Evolutionary conservation across 345 rosid species (phyloP), one percentile per base, ranked within the genome.

Genomic region (Aquilaria sinensis): DNA sequence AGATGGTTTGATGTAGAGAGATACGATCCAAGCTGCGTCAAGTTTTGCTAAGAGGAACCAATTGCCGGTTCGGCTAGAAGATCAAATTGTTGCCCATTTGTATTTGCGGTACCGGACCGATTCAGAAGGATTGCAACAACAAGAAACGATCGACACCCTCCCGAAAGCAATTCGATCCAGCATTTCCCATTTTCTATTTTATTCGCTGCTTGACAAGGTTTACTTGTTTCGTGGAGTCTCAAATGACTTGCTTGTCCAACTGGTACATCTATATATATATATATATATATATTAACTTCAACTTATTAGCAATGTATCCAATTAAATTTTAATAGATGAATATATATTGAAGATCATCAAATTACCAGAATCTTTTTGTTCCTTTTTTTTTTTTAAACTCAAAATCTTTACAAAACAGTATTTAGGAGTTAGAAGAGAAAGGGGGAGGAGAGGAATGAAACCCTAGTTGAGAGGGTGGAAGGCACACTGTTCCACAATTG

Each of bases 31-130:
- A 74, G 88, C 90, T 2, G 95, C 90, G 1, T 70, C 86, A 0
- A 81, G 87, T 67, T 90, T 90, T 67, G 88, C 87, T 6, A 81
- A 72, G 3, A 79, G 97, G 79, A 90, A 90, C 72, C 88, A 71
- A 31, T 51, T 90, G 12, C 97, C 95, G 1, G 71, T 73, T 53
- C 80, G 95, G 5, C 69, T 90, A 58, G 84, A 83, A 78, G 97
- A 90, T 62, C 97, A 90, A 67, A 90, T 90, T 87, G 78, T 90
- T 7, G 92, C 95, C 67, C 92, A 90, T 77, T 72, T 90, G 74
- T 77, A 83, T 70, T 78, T 90, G 72, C 83, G 80, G 75, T 80
- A 78, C 74, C 82, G 92, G 75, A 82, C 97, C 2, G 87, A 85
- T 69, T 79, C 92, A 41, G 92, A 90, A 66, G 97, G 97, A 11